These are phyloP conservation scores for Aspergillus spinulosporus DNA, from an alignment of 2,329 filamentous ascomycete species.

Conservation along the genomic window DNA sequence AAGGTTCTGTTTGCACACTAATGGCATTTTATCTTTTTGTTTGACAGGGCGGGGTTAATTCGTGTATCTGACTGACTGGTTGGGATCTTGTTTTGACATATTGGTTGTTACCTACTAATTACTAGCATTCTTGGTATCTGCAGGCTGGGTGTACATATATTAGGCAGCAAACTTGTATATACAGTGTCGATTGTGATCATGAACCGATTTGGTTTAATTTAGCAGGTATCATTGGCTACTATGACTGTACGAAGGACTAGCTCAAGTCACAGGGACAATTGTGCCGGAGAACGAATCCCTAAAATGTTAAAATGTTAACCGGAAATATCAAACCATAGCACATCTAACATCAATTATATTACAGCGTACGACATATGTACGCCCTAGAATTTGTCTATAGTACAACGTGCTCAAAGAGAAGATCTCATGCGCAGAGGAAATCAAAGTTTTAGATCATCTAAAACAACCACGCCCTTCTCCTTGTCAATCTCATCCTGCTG, in stretches of 20 bases:
- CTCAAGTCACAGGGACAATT: too few species aligned
- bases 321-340: too few species aligned
- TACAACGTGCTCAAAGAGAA: background rate
- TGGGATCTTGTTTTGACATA: constrained; percentile 14
- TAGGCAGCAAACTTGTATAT: constrained; percentile 3
- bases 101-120: constrained; percentile 1
- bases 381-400: background rate
- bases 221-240: too few species aligned
- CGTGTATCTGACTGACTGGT: background rate
- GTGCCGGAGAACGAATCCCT: too few species aligned
- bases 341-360: background rate
- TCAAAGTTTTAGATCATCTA: constrained; percentile 19
- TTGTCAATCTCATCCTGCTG: constrained; percentile 56
- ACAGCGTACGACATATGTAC: constrained; percentile 1
- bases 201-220: too few species aligned
- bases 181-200: background rate
- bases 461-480: constrained; percentile 39
- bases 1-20: background rate
- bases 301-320: too few species aligned
- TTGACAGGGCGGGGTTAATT: background rate
- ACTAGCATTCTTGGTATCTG: constrained; percentile 5
- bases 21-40: too few species aligned
- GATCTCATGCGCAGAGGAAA: background rate
- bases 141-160: constrained; percentile 9
- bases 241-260: too few species aligned